phyloP scores from a whole-genome alignment of 2,329 filamentous ascomycete genomes.

The Venturia carpophila region DNA sequence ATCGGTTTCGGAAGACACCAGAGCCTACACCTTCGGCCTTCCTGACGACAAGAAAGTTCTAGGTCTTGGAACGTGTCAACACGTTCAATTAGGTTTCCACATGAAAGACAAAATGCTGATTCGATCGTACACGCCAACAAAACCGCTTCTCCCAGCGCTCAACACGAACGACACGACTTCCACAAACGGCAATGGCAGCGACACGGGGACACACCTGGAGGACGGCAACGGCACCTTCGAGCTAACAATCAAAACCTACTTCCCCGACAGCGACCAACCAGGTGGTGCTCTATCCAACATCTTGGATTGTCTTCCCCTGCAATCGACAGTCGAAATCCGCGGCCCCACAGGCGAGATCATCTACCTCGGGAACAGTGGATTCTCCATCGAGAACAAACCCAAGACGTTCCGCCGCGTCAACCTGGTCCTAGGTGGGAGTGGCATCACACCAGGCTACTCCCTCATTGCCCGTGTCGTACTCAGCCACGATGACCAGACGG shows the following conservation, averaged over 20 bases:
- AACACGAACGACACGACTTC: constrained; percentile 9
- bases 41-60: constrained; percentile 36
- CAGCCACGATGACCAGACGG: constrained; percentile 29
- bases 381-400: constrained; percentile 38
- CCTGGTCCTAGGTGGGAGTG: constrained; percentile 44
- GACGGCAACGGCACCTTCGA: constrained; percentile 40
- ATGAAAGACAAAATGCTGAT: constrained; percentile 45
- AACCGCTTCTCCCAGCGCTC: constrained; percentile 34
- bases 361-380: constrained; percentile 41
- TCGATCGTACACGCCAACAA: constrained; percentile 44
- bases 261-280: constrained; percentile 39
- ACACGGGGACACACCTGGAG: neutral
- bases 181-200: neutral
- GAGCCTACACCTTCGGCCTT: constrained; percentile 41
- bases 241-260: constrained; percentile 46
- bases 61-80: constrained; percentile 45
- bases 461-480: constrained; percentile 40
- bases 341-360: constrained; percentile 46
- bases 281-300: constrained; percentile 49
- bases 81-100: constrained; percentile 48
- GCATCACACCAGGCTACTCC: constrained; percentile 46
- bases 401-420: constrained; percentile 39
- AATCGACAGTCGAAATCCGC: constrained; percentile 45
- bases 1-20: constrained; percentile 38
- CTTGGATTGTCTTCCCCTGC: constrained; percentile 42